Evolutionary conservation across 163 green algal genomes (phyloP).

Genomic region (Coccomyxa subellipsoidea): DNA sequence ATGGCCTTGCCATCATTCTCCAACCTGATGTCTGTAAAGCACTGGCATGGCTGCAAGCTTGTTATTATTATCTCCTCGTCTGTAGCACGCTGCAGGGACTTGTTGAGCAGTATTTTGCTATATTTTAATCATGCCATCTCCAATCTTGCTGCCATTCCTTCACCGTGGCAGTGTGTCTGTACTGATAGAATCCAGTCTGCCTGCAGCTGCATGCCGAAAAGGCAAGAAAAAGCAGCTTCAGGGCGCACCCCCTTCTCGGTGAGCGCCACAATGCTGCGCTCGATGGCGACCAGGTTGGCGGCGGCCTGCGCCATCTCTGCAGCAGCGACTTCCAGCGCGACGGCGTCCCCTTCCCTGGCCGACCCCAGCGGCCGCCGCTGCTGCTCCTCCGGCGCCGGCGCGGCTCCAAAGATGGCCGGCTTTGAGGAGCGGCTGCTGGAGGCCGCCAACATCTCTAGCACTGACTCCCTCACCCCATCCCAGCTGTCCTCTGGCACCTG

Average conservation of each 20-base stretch:
- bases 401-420: constrained; percentile 82
- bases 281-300: constrained; percentile 64
- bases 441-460: constrained; percentile 45
- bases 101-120: no score
- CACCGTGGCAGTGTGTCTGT: no score
- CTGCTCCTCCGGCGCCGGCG: constrained; percentile 56
- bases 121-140: no score
- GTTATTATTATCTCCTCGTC: neutral
- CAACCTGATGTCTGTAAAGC: neutral
- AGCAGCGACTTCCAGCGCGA: constrained; percentile 72
- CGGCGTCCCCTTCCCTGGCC: constrained; percentile 39
- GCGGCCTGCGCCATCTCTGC: constrained; percentile 80
- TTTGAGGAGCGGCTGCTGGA: constrained; percentile 46
- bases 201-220: no score
- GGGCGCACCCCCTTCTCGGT: constrained; percentile 26
- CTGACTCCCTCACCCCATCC: constrained; percentile 33
- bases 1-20: neutral
- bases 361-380: constrained; percentile 12
- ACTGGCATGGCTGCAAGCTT: neutral
- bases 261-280: constrained; percentile 65
- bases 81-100: no score
- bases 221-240: no score
- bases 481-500: constrained; percentile 39
- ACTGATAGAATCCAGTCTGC: no score
- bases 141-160: no score